Base-by-base conservation (phyloP, 306 rosid genomes). In the Calophaca sinica region DNA sequence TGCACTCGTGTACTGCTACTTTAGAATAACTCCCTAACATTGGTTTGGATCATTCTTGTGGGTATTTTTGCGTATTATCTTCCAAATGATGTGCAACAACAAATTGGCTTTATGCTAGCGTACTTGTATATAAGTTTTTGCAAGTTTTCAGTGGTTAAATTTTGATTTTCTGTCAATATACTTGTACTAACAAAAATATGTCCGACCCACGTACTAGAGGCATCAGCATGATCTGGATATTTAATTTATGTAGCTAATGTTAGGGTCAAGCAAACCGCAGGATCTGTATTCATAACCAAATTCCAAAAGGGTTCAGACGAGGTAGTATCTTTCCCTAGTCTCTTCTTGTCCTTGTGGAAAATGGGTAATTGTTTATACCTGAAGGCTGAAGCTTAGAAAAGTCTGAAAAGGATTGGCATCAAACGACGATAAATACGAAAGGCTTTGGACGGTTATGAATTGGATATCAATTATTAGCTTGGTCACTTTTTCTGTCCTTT, bases 31-130 rank as follows among this genome's bases (percentile, higher is more conserved):
- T 32, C 33, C 61, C 33, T 68, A 42, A 72, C 76, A 67, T 68
- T 67, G 45, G 42, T 73, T 51, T 68, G 71, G 60, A 44, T 39
- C 32, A 71, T 58, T 55, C n/a, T 59, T 55, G 70, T 69, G 58
- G 31, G 12, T 3, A 54, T 75, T 50, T 65, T 12, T 14, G 74
- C 46, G 6, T 46, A 28, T 57, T 63, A 4, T 64, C 72, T 62
- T 20, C 57, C 14, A 55, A 79, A 45, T 72, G 55, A 7, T 4
- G 36, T 20, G 32, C 39, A 42, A 39, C 28, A 26, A 20, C 3
- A 7, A 31, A 12, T 28, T 35, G 50, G 51, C 15, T 45, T 72
- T 49, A 55, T 74, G 64, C 50, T 36, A 9, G 15, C 38, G 54
- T 10, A 46, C 38, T 44, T 55, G 73, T 9, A 61, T 39, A 35